phyloP scores from a whole-genome alignment of 2,329 filamentous ascomycete genomes.

The Byssochlamys sp. region DNA sequence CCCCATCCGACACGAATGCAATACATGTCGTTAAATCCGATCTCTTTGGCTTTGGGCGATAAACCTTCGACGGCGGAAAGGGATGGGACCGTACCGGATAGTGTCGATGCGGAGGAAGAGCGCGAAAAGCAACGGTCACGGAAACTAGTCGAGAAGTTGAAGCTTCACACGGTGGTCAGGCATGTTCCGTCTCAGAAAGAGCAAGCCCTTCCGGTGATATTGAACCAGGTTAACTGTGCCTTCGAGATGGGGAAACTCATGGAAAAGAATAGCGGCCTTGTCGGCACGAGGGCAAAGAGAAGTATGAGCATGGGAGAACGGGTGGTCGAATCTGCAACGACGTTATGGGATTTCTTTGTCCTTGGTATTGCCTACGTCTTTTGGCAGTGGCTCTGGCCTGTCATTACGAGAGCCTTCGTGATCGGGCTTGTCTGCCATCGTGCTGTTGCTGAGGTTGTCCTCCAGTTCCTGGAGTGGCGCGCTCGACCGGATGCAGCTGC shows the following conservation, averaged over 20 bases:
- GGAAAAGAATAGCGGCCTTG: constrained; percentile 78
- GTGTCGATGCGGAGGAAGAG: constrained; percentile 64
- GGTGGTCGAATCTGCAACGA: constrained; percentile 85
- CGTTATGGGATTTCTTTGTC: constrained; percentile 66
- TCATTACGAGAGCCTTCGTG: constrained; percentile 65
- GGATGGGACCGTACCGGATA: constrained; percentile 34
- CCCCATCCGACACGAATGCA: constrained; percentile 85
- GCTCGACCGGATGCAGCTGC: constrained; percentile 68
- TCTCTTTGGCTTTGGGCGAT: constrained; percentile 73
- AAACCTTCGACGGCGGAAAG: constrained; percentile 42
- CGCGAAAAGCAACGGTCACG: constrained; percentile 54
- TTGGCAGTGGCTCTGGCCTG: constrained; percentile 66
- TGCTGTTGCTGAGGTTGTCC: constrained; percentile 65
- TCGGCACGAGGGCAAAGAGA: constrained; percentile 71
- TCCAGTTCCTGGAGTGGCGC: constrained; percentile 76
- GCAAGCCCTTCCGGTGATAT: constrained; percentile 64
- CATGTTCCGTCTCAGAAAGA: constrained; percentile 74
- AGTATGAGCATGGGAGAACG: constrained; percentile 86
- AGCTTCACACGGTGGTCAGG: constrained; percentile 72
- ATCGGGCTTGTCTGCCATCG: constrained; percentile 69
- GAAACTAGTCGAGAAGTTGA: constrained; percentile 73
- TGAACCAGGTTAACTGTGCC: constrained; percentile 93
- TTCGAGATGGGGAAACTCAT: constrained; percentile 78
- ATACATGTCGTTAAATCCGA: constrained; percentile 84
- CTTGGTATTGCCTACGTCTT: constrained; percentile 61